Base-by-base conservation (phyloP, 176 grass and related monocot genomes). In the Thinopyrum elongatum region DNA sequence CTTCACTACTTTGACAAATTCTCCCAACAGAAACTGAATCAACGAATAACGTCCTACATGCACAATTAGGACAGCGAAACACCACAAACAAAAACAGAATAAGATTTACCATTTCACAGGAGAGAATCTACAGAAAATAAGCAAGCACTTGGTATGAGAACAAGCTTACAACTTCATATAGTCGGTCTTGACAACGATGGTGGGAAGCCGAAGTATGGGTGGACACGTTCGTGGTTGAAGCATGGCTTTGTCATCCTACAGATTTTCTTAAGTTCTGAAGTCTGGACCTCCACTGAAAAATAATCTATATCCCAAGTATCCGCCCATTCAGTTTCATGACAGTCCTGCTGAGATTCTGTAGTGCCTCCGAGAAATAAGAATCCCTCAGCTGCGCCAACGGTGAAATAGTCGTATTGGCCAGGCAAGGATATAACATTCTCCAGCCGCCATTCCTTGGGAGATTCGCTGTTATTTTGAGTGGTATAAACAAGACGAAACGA, bases 131-230 rank as follows among this genome's bases (percentile, higher is more conserved):
- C 26, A 4, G 33, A 58, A 58, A 49, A n/a, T 23, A 21, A 53
- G 12, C 15, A 53, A 30, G 21, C 68, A 71, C 4, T 26, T 53
- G 25, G 8, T 39, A 68, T 28, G 22, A 39, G 21, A 8, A 49
- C 12, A 66, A 76, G 11, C 31, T 82, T 87, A 87, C 86, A 46
- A 76, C 1, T 82, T 87, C 86, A 87, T 25, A 87, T 30, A 25
- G 70, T 67, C 4, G 78, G 85, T 66, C 64, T 55, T 57, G 70
- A 28, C 16, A 75, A 44, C 10, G 79, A 51, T 30, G 79, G 79
- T 14, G 61, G 21, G 47, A 82, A 82, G 25, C 79, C 70, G 1
- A 67, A 82, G 61, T 82, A 87, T 0, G 71, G 21, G 26, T 19
- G 12, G 1, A 68, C 46, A 68, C 25, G 19, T 11, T 76, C 27